A percentile compares a stretch with the other conserved stretches of the same genome.
Evolutionary conservation across 2,329 filamentous ascomycete genomes (phyloP).

Genomic region (Hypoxylon rubiginosum): DNA sequence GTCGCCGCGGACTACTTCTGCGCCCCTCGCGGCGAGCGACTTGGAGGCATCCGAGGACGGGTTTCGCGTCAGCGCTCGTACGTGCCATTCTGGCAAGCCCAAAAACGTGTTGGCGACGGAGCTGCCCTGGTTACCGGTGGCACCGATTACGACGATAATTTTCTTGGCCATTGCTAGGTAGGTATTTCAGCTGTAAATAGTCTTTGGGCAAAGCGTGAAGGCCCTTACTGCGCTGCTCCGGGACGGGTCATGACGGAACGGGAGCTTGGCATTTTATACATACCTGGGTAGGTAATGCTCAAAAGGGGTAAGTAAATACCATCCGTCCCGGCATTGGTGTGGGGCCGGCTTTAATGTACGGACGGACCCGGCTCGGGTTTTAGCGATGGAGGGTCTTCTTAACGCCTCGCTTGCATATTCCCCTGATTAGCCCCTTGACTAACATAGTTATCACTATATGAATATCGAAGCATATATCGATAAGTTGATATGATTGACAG

Average conservation of each 20-base stretch:
- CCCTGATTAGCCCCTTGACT: too few species aligned
- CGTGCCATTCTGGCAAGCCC: slow-evolving; percentile 31
- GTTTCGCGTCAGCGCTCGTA: slow-evolving; percentile 39
- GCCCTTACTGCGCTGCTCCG: background rate
- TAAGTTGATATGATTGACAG: too few species aligned
- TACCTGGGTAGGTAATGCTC: background rate
- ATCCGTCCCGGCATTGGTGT: background rate
- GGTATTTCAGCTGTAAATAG: too few species aligned
- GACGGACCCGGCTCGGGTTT: background rate
- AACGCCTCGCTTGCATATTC: background rate
- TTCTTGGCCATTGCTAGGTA: slow-evolving; percentile 11
- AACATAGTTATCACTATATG: too few species aligned
- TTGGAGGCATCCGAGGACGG: slow-evolving; percentile 26
- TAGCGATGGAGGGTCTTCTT: background rate
- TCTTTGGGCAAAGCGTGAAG: background rate
- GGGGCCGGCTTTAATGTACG: background rate
- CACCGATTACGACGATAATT: slow-evolving; percentile 40
- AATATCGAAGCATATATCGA: too few species aligned
- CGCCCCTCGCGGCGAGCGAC: slow-evolving; percentile 33
- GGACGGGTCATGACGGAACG: background rate
- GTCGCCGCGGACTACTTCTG: slow-evolving; percentile 37
- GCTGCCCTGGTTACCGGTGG: slow-evolving; percentile 43
- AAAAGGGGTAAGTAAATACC: background rate
- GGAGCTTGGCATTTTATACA: slow-evolving; percentile 1
- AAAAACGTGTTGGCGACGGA: slow-evolving; percentile 40